Percentiles rank a stretch among this genome's conserved stretches.
phyloP scores from a whole-genome alignment of 495 filamentous ascomycete genomes.

The Acidiella bohemica region DNA sequence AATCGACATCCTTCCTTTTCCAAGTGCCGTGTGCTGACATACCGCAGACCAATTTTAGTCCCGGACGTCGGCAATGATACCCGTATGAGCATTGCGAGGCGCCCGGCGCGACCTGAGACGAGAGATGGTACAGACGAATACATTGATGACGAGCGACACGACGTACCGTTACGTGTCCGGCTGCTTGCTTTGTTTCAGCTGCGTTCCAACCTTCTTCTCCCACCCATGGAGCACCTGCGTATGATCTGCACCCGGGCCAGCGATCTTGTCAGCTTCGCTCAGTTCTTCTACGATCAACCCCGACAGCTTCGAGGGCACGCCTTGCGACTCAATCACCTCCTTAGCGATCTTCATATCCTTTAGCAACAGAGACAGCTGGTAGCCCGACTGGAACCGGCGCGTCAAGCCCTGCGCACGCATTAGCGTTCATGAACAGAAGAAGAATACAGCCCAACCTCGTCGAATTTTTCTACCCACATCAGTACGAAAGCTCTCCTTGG shows the following conservation, averaged over 20 bases:
- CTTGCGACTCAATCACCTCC: slow-evolving; percentile 7
- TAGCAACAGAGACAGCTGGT: slow-evolving; percentile 12
- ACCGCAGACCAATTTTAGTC: slow-evolving; percentile 15
- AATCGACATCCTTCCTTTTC: slow-evolving; percentile 27
- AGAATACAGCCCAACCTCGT: no score
- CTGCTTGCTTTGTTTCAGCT: slow-evolving; percentile 10
- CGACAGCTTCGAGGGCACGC: slow-evolving; percentile 5
- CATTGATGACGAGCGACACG: neutral
- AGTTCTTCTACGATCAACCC: slow-evolving; percentile 9
- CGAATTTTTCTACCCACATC: slow-evolving; percentile 14
- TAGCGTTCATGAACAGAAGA: no score
- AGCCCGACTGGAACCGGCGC: slow-evolving; percentile 10
- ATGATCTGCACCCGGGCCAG: slow-evolving; percentile 13
- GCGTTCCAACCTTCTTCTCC: slow-evolving; percentile 13
- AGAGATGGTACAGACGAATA: neutral
- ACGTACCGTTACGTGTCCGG: neutral
- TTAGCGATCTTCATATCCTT: slow-evolving; percentile 18
- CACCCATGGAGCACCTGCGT: slow-evolving; percentile 11
- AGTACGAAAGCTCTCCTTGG: slow-evolving; percentile 17
- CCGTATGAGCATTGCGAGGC: neutral
- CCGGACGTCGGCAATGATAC: neutral
- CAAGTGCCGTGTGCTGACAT: slow-evolving; percentile 3
- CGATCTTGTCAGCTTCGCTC: slow-evolving; percentile 8
- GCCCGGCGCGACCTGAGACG: neutral
- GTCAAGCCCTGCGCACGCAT: slow-evolving; percentile 6